Evolutionary conservation across 73 alveolate genomes (phyloP), one percentile per base, ranked within the genome.

Genomic region (Paramecium caudatum): DNA sequence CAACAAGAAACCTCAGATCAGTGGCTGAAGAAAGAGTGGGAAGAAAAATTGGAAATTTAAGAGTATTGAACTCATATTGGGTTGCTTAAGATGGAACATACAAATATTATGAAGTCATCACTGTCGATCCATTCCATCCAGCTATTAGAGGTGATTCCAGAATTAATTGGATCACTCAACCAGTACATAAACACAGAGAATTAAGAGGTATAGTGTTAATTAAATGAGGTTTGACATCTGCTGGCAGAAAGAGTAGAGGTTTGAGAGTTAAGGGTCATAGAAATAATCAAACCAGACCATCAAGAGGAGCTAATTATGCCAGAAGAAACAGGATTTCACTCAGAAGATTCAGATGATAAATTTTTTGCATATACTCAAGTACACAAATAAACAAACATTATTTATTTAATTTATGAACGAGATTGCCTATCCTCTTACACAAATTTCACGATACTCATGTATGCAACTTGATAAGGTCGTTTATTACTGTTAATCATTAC

Each of bases 1-100:
- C 96, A 74, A 92, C 97, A 70, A 96, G 99, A 94, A 91, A 98
- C 90, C 98, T 98, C 93, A 95, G 99, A 93, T 94, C 98, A 85
- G 94, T 97, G 61, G 99, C 99, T 39, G 99, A 98, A 93, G 98
- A 96, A 90, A 98, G 99, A 93, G 99, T 98, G 61, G 99, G 99
- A 37, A 97, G 95, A 90, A 95, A 94, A 90, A 84, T 94, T 23
- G 96, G 98, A 39, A 91, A 90, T 83, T 95, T 98, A 78, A 98
- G 99, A 91, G 99, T 98, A 86, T 91, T 95, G 93, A 98, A 98
- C 98, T 98, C 99, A 47, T 98, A 98, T 97, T 98, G 99, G 99
- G 99, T 95, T 85, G 99, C 99, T 46, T 98, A 98, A 95, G 99
- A 98, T 95, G 99, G 99, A 49, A 94, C 98, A 88, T 97, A 93